Percentiles rank a stretch among this genome's conserved stretches.
These are phyloP conservation scores for Fereydounia khargensis DNA, from an alignment of 1,284 basidiomycete species.

Conservation along the genomic window DNA sequence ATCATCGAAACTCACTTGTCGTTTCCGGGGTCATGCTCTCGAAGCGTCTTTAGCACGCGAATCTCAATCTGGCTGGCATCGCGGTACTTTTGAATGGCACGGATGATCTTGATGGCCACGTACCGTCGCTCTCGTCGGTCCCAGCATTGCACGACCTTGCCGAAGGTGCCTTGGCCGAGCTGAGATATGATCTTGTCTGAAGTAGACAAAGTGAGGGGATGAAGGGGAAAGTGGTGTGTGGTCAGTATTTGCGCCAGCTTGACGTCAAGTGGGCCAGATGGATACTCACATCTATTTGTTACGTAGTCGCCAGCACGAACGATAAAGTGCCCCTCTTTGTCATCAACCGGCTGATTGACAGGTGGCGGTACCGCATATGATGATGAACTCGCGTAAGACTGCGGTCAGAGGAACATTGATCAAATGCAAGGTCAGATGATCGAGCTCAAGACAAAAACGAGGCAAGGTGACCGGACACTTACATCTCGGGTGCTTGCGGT, in stretches of 20 bases:
- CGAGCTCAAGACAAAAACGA: neutral
- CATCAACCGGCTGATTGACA: slow-evolving; percentile 46
- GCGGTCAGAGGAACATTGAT: neutral
- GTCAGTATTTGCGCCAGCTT: neutral
- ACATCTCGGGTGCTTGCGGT: slow-evolving; percentile 24
- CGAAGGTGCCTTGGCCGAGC: slow-evolving; percentile 96
- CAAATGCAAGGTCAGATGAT: neutral
- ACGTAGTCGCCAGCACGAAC: slow-evolving; percentile 54
- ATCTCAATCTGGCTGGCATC: slow-evolving; percentile 99
- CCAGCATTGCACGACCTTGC: slow-evolving; percentile 93
- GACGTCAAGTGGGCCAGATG: neutral
- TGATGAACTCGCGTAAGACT: slow-evolving; percentile 28
- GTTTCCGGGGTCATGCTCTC: slow-evolving; percentile 85
- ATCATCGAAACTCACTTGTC: slow-evolving; percentile 74
- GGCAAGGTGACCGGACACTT: neutral
- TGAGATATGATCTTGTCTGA: slow-evolving; percentile 71
- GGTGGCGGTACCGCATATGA: slow-evolving; percentile 27
- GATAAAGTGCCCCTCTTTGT: slow-evolving; percentile 60
- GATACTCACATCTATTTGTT: slow-evolving; percentile 36
- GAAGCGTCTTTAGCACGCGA: slow-evolving; percentile 85
- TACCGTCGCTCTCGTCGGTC: slow-evolving; percentile 68
- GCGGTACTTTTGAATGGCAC: slow-evolving; percentile 65
- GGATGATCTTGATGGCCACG: slow-evolving; percentile 97
- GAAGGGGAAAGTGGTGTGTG: neutral
- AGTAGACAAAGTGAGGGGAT: neutral